A percentile compares a stretch with the other conserved stretches of the same genome.
phyloP scores from a whole-genome alignment of 2,329 filamentous ascomycete genomes.

The Colletotrichum navitas region DNA sequence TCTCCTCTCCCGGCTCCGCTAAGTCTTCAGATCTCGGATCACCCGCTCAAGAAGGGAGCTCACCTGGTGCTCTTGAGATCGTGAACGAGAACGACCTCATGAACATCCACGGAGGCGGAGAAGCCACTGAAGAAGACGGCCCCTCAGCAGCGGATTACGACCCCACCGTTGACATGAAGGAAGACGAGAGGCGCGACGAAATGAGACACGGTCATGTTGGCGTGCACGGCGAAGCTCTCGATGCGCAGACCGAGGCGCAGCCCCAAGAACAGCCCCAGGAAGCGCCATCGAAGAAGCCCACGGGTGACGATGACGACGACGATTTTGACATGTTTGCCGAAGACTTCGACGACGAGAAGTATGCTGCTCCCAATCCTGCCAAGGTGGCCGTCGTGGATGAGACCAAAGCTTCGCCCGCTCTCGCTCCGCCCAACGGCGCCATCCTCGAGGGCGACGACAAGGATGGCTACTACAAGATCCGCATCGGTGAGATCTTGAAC shows the following conservation, averaged over 20 bases:
- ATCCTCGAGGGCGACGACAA: constrained; percentile 94
- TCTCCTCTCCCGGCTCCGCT: constrained; percentile 40
- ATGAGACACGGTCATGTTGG: constrained; percentile 69
- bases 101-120: constrained; percentile 66
- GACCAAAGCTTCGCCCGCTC: constrained; percentile 60
- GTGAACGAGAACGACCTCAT: constrained; percentile 76
- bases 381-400: constrained; percentile 57
- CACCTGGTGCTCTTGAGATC: constrained; percentile 72
- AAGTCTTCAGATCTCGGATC: constrained; percentile 54
- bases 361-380: constrained; percentile 64
- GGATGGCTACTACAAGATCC: constrained; percentile 96
- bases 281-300: constrained; percentile 55
- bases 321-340: constrained; percentile 93
- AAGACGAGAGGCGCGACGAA: constrained; percentile 80
- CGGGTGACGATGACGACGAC: constrained; percentile 69
- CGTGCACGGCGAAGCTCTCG: constrained; percentile 60
- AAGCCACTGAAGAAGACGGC: constrained; percentile 70
- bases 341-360: constrained; percentile 77
- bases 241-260: constrained; percentile 47
- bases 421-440: constrained; percentile 70
- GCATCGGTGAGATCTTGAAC: constrained; percentile 90
- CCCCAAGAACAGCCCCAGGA: constrained; percentile 49
- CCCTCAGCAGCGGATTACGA: constrained; percentile 96
- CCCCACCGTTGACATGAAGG: constrained; percentile 87
- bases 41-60: constrained; percentile 63